Conservation (phyloP, 2,329 filamentous ascomycete genomes). For the Sclerotinia borealis region DNA sequence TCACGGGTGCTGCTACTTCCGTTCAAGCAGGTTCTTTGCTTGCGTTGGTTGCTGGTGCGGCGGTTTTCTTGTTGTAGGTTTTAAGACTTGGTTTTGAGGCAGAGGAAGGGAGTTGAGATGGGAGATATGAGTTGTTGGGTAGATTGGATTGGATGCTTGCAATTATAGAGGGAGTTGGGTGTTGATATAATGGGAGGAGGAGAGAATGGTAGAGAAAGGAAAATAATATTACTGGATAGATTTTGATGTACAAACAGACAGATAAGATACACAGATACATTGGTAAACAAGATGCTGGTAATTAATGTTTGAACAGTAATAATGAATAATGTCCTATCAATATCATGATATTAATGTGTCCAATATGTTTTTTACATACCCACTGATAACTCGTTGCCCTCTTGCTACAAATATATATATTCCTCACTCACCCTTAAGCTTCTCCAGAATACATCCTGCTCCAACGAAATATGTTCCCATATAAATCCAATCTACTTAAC, state of each 20-base stretch:
- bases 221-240: neutral
- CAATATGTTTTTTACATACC: no score
- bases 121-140: no score
- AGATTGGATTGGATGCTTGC: no score
- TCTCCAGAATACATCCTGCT: no score
- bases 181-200: neutral
- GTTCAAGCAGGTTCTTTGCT: neutral
- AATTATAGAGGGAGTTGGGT: no score
- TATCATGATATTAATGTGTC: no score
- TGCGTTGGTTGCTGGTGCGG: neutral
- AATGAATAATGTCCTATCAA: neutral
- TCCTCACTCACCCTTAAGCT: no score
- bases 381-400: no score
- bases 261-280: neutral
- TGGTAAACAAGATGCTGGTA: neutral
- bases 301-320: neutral
- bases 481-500: no score
- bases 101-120: neutral
- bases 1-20: neutral
- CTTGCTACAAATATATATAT: no score
- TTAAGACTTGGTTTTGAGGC: neutral
- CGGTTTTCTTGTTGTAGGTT: neutral
- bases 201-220: neutral
- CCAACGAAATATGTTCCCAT: no score
- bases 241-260: neutral